A percentile compares a stretch with the other conserved stretches of the same genome.
Evolutionary conservation across 805 yeast genomes (phyloP).

Genomic region (Candida sakaeoensis): DNA sequence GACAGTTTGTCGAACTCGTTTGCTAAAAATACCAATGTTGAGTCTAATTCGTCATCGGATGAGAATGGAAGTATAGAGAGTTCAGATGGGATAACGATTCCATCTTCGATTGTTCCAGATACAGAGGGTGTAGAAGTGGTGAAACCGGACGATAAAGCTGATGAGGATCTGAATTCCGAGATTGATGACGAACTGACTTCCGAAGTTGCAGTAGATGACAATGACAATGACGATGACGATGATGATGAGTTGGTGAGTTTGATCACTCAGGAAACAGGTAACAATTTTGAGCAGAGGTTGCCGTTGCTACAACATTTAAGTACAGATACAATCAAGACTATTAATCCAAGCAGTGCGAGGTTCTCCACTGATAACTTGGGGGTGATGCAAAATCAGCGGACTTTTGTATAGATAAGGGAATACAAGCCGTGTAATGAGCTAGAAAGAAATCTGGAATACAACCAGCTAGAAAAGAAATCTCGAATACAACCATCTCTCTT

Average conservation of each 20-base stretch:
- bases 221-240: conserved; percentile 7
- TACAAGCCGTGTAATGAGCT: too few relatives aligned
- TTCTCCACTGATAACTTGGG: conserved; percentile 4
- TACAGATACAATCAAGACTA: conserved; percentile 6
- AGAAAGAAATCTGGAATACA: too few relatives aligned
- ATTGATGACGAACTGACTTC: conserved; percentile 1
- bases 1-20: conserved; percentile 7
- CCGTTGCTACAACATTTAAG: conserved; percentile 15
- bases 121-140: not conserved
- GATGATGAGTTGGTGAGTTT: conserved; percentile 15
- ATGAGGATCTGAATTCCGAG: not conserved
- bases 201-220: not conserved
- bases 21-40: conserved; percentile 2
- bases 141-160: not conserved
- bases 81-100: not conserved
- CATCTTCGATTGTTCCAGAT: conserved; percentile 1
- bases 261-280: conserved; percentile 12
- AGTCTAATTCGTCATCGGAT: conserved; percentile 4
- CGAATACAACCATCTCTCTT: too few relatives aligned
- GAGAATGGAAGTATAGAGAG: conserved; percentile 5
- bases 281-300: conserved; percentile 13
- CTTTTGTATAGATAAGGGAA: conserved; percentile 3
- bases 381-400: conserved; percentile 3
- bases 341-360: conserved; percentile 1
- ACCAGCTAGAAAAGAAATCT: too few relatives aligned